Conservation (phyloP, 441 rosid genomes). For the Capsella rubella region DNA sequence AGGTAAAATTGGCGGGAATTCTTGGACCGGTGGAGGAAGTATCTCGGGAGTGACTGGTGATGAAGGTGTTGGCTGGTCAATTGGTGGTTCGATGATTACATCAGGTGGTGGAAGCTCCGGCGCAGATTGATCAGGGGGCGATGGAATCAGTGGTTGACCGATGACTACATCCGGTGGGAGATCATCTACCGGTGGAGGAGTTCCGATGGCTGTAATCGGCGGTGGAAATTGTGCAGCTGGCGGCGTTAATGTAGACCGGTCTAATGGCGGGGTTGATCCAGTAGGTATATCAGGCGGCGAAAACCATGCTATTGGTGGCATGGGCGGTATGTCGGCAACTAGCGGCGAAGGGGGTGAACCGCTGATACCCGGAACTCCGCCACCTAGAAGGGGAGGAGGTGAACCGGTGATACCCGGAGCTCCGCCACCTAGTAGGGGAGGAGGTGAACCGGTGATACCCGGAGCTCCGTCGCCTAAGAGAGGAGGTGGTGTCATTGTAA, state of each 20-base stretch:
- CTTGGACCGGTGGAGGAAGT: slow-evolving; percentile 17
- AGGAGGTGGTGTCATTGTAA: slow-evolving; percentile 29
- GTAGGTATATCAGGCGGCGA: slow-evolving; percentile 29
- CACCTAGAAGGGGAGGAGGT: slow-evolving; percentile 20
- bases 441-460: background rate
- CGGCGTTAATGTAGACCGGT: slow-evolving; percentile 31
- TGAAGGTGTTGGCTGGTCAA: slow-evolving; percentile 31
- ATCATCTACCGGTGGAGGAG: slow-evolving; percentile 29
- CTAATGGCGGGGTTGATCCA: slow-evolving; percentile 37
- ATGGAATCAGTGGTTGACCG: slow-evolving; percentile 28
- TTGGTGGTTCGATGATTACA: slow-evolving; percentile 36
- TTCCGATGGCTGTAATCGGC: slow-evolving; percentile 20
- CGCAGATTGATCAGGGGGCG: slow-evolving; percentile 25
- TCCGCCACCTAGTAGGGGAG: slow-evolving; percentile 17
- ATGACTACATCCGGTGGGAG: slow-evolving; percentile 24
- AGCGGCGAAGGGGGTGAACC: slow-evolving; percentile 13
- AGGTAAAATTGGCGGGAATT: background rate
- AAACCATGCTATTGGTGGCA: slow-evolving; percentile 40
- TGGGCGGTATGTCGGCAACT: slow-evolving; percentile 27
- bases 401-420: background rate
- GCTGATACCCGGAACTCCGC: background rate
- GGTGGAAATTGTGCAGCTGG: slow-evolving; percentile 15
- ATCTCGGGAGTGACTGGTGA: slow-evolving; percentile 25
- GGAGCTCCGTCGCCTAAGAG: slow-evolving; percentile 13
- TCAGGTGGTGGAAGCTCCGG: slow-evolving; percentile 40